Evolutionary conservation across 2,329 filamentous ascomycete genomes (phyloP), one percentile per base, ranked within the genome.

Genomic region (Microdochium nivale): DNA sequence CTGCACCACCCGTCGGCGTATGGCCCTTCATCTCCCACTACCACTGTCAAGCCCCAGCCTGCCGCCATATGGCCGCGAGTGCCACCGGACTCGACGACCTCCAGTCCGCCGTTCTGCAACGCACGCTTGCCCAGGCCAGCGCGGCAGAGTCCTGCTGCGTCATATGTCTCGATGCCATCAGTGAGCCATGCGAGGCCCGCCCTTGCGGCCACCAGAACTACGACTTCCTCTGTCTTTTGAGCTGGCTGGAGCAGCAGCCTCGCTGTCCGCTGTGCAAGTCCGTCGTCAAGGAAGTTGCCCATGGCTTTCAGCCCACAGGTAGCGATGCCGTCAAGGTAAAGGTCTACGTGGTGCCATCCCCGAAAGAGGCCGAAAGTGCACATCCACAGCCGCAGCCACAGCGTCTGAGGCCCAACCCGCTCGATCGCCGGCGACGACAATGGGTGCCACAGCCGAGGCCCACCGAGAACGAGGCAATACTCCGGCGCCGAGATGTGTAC

Each of bases 131-230:
- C 53, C 71, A 77, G 53, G 54, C 65, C 54, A 52, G 37, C 62
- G 13, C 46, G 21, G 46, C 65, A 53, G 62, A 65, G 49, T 71
- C 78, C 56, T 81, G 78, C 62, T 96, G 91, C 67, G 89, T 95
- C 56, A 94, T 97, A 67, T 97, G 91, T 67, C 82, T 96, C 54
- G 87, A 92, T 52, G 63, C 71, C 50, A 76, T 96, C 61, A 81
- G 82, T 10, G 88, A 94, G 60, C 71, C 80, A 50, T 90, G 87
- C 56, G 75, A 85, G 49, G 81, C 88, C 8, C 71, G 78, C 21
- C 90, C 91, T 8, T 97, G 91, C 73, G 78, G 80, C 43, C 91
- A 97, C 71, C 70, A 75, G 52, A 82, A 84, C 58, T 96, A 95
- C 65, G 90, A 96, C 72, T 95, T 90, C 63, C 67, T 89, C 13